Conservation (phyloP, 192 early-diverging fungal species). For the Coemansia umbellata region DNA sequence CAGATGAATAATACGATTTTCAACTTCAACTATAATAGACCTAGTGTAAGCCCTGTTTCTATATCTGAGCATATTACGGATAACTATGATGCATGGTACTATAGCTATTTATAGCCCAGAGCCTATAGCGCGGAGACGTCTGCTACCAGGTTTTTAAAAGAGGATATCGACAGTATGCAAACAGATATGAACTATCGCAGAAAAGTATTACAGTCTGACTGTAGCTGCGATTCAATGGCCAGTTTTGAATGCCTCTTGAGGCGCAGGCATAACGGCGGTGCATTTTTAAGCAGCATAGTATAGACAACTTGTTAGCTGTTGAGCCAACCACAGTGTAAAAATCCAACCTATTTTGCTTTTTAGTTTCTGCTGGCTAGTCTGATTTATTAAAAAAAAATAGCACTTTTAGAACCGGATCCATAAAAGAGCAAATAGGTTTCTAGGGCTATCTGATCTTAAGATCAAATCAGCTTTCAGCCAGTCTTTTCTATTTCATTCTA, state of each 20-base stretch:
- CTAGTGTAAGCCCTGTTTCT: conserved; percentile 33
- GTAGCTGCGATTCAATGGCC: background rate
- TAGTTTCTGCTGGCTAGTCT: too few species aligned
- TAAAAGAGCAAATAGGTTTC: too few species aligned
- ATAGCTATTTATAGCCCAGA: conserved; percentile 69
- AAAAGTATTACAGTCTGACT: conserved; percentile 5
- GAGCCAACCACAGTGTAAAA: too few species aligned
- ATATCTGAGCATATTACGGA: conserved; percentile 58
- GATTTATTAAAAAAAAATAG: too few species aligned
- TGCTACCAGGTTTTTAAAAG: conserved; percentile 57
- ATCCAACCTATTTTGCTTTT: too few species aligned
- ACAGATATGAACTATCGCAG: conserved; percentile 1
- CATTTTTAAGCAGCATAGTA: too few species aligned
- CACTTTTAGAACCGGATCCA: too few species aligned
- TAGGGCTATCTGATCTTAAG: too few species aligned
- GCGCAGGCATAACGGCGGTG: background rate
- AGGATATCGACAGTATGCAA: conserved; percentile 37
- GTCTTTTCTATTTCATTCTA: too few species aligned
- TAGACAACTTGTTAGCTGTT: too few species aligned
- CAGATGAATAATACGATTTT: conserved; percentile 16
- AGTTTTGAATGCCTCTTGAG: background rate
- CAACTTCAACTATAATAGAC: conserved; percentile 14
- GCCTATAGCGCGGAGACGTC: conserved; percentile 75
- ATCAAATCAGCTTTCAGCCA: too few species aligned
- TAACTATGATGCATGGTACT: conserved; percentile 65